Conservation (phyloP, 805 yeast genomes). For the Candida alai region DNA sequence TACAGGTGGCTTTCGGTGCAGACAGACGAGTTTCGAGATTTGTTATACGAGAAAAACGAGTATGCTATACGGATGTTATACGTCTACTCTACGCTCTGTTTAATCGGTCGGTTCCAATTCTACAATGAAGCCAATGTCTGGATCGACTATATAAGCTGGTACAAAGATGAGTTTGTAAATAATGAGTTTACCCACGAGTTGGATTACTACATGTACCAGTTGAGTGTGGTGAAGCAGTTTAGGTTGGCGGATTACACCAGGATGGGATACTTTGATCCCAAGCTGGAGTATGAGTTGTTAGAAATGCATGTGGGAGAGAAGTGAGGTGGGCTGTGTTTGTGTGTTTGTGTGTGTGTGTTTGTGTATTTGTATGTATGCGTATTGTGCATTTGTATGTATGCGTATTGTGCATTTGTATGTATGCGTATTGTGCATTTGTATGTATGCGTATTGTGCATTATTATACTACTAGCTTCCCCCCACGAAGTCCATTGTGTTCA, state of each 20-base stretch:
- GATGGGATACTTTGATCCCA: constrained; percentile 6
- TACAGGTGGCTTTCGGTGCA: constrained; percentile 23
- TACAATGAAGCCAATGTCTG: constrained; percentile 22
- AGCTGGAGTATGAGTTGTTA: constrained; percentile 3
- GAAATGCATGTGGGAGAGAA: neutral
- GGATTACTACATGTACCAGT: constrained; percentile 12
- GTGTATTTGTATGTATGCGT: too few relatives aligned
- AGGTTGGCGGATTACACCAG: constrained; percentile 1
- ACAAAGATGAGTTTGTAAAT: constrained; percentile 7
- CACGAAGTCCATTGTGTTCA: too few relatives aligned
- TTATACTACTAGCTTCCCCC: too few relatives aligned
- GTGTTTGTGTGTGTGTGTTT: neutral
- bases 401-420: too few relatives aligned
- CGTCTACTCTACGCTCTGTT: constrained; percentile 17
- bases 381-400: too few relatives aligned
- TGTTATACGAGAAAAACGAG: constrained; percentile 18
- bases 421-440: too few relatives aligned
- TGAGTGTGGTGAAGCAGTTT: constrained; percentile 5
- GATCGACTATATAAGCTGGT: constrained; percentile 23
- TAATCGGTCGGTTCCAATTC: constrained; percentile 20
- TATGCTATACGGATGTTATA: constrained; percentile 25
- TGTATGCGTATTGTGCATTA: too few relatives aligned
- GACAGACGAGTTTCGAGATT: constrained; percentile 12
- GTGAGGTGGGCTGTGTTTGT: neutral
- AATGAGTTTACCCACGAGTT: constrained; percentile 9